Base-by-base conservation (phyloP, 116 monocot genomes). In the Thalassia testudinum region DNA sequence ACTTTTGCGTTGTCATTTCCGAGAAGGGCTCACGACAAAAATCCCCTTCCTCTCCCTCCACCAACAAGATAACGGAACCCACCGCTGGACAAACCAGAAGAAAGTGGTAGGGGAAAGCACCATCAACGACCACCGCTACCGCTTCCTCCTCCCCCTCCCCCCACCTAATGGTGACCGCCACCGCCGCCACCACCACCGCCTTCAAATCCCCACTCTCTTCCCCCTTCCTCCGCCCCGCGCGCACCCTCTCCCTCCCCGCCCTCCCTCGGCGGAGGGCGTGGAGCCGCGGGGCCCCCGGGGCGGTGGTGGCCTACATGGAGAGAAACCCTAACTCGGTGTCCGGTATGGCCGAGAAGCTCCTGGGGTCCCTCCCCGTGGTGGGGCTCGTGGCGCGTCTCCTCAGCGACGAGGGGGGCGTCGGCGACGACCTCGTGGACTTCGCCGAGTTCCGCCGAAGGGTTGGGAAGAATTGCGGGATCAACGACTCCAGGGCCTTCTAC, bases 371-470 rank as follows among this genome's bases (percentile, higher is more conserved):
- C 16, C 95, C 95, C 12, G 57, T 95, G 21, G 76, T 87, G 7
- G 92, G 92, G 2, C 83, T 92, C 47, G n/a, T 95, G 12, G 85
- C 74, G 17, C 56, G 95, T 47, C 78, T 95, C 48, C 40, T 95
- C 57, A 88, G 72, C 79, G 95, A 81, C 30, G 88, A 95, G 67
- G 95, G 95, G 21, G 95, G 95, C 16, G 65, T 95, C 47, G 95
- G 85, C 18, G 72, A 47, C 17, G 95, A 95, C 60, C 58, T 95
- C 57, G 55, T 95, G 49, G 95, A 88, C 67, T 88, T 95, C 68
- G 87, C 87, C 17, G 95, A 95, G 82, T 95, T 95, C 65, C 73
- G 88, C 29, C 66, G 95, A 21, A 51, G 74, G 21, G 82, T 88
- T 28, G 85, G 88, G 37, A 92, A 92, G 38, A 85, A 78, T 50